These are phyloP conservation scores for Helianthus annuus DNA, from an alignment of 129 eudicot species.

Conservation along the genomic window HanXRQr2.0-SUNRISE NC_035446.2:168835171-168835670, in stretches of 20 bases:
- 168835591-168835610: constrained; percentile 66
- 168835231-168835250: constrained; percentile 63
- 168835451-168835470: constrained; percentile 64
- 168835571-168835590: constrained; percentile 64
- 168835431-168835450: constrained; percentile 63
- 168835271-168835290: constrained; percentile 73
- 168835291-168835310: constrained; percentile 66
- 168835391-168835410: constrained; percentile 63
- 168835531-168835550: constrained; percentile 43
- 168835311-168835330: constrained; percentile 69
- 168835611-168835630: constrained; percentile 73
- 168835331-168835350: constrained; percentile 55
- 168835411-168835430: constrained; percentile 63
- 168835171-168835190: constrained; percentile 61
- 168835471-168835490: constrained; percentile 68
- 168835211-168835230: constrained; percentile 42
- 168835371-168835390: constrained; percentile 60
- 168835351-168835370: constrained; percentile 67
- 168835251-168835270: constrained; percentile 55
- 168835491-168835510: constrained; percentile 79
- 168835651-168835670: constrained; percentile 66
- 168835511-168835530: constrained; percentile 56
- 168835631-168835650: constrained; percentile 70
- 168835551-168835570: constrained; percentile 63
- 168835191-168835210: constrained; percentile 51